These are phyloP conservation scores for Ramalina peruviana DNA, from an alignment of 495 filamentous ascomycete species.

Conservation along the genomic window DNA sequence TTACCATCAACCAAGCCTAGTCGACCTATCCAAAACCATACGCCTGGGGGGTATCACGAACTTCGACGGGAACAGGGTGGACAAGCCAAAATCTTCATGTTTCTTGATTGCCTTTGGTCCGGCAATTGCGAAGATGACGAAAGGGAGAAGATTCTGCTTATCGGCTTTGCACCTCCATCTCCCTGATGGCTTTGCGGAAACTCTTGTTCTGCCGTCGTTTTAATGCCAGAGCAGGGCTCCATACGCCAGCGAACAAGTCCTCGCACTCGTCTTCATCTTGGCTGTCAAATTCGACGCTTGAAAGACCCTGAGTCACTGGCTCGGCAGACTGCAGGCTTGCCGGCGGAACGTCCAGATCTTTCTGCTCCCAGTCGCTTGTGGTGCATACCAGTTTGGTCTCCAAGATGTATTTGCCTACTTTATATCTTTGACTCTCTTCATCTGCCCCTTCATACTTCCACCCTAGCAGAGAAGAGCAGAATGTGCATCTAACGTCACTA, in stretches of 20 bases:
- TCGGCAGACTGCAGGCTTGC: conserved; percentile 2
- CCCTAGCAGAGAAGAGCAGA: conserved; percentile 58
- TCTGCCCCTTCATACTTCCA: conserved; percentile 91
- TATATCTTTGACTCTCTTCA: conserved; percentile 72
- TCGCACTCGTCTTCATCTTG: conserved; percentile 93
- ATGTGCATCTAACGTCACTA: conserved; percentile 38
- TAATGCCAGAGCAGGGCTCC: conserved; percentile 56
- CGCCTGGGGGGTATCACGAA: too few species aligned
- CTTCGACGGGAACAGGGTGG: too few species aligned
- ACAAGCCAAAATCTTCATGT: too few species aligned
- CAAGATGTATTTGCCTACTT: conserved; percentile 92
- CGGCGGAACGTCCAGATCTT: conserved; percentile 6
- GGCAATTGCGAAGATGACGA: background rate
- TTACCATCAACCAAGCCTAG: too few species aligned
- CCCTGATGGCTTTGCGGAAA: conserved; percentile 13
- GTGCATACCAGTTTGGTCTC: conserved; percentile 63
- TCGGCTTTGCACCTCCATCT: background rate
- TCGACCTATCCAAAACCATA: too few species aligned
- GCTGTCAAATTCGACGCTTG: conserved; percentile 63
- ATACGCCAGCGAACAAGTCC: conserved; percentile 77
- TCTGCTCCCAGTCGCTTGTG: conserved; percentile 55
- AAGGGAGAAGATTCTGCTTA: background rate
- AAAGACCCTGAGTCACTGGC: conserved; percentile 5
- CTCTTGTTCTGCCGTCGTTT: conserved; percentile 47
- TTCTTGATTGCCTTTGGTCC: background rate